Evolutionary conservation across 2,329 filamentous ascomycete species (phyloP).

Genomic region (Phyllosticta paracitricarpa): DNA sequence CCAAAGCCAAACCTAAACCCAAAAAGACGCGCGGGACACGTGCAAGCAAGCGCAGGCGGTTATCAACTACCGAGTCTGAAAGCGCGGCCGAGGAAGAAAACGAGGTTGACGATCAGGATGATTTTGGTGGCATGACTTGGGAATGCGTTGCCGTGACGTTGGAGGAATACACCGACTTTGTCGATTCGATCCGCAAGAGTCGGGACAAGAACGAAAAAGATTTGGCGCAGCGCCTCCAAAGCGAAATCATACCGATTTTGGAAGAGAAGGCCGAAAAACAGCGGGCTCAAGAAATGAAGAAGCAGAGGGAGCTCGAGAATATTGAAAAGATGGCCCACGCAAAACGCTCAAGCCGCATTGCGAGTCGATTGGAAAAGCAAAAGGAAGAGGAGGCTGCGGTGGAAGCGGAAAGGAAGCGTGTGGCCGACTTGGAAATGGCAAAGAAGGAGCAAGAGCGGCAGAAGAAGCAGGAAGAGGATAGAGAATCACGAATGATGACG

Average conservation of each 20-base stretch:
- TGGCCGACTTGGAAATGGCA: conserved; percentile 54
- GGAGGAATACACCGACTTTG: conserved; percentile 62
- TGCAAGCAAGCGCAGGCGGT: conserved; percentile 62
- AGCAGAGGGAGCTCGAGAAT: conserved; percentile 70
- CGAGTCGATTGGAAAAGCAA: conserved; percentile 69
- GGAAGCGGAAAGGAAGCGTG: conserved; percentile 59
- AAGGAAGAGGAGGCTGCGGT: conserved; percentile 60
- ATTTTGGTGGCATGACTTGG: conserved; percentile 72
- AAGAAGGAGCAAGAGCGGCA: conserved; percentile 48
- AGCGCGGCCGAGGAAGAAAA: conserved; percentile 34
- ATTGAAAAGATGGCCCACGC: conserved; percentile 84
- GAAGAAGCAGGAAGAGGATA: conserved; percentile 61
- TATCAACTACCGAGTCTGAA: conserved; percentile 37
- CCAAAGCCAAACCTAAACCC: conserved; percentile 44
- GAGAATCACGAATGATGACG: conserved; percentile 70
- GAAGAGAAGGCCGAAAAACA: conserved; percentile 63
- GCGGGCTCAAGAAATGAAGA: conserved; percentile 61
- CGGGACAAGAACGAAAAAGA: conserved; percentile 79
- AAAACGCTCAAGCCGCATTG: conserved; percentile 85
- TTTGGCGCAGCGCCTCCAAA: conserved; percentile 59
- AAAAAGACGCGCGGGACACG: conserved; percentile 49
- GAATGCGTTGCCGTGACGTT: conserved; percentile 81
- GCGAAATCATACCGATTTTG: conserved; percentile 74
- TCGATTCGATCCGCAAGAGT: conserved; percentile 62
- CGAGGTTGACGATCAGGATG: conserved; percentile 34